Evolutionary conservation across 148 eudicot genomes (phyloP), one percentile per base, ranked within the genome.

Genomic region (Pharnaceum exiguum): DNA sequence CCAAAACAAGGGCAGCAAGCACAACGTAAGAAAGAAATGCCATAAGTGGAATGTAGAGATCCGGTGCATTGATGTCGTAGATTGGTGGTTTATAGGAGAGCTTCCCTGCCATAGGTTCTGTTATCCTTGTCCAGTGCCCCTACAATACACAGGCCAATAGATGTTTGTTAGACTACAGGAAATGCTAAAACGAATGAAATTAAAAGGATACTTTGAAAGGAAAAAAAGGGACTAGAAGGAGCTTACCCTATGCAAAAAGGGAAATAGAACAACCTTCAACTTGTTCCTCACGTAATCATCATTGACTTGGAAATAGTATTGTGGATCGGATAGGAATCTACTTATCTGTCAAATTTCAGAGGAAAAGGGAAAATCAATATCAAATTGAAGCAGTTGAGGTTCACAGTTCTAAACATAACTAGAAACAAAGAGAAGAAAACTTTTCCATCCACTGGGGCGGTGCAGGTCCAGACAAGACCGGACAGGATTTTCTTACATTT

Each of bases 111-210:
- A 89, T 93, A 37, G 99, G 99, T 68, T 94, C 99, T 46, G 95
- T 83, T 60, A 94, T 83, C 72, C 99, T 83, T 35, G 99, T 89
- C 96, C 99, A 94, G 63, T 89, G 96, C 57, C 96, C 96, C 93
- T 82, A 35, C 1, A 57, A 52, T 47, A 45, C 29, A 35, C 1
- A 39, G 18, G 17, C 15, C 13, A n/a, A 29, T 21, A 22, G 16
- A 8, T 48, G 36, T 12, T 36, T 1, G 17, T 29, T 26, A n/a
- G 10, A 21, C 27, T 30, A 45, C 24, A 42, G 2, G 17, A 11
- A 39, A 27, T 43, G 16, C 19, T 10, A 15, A 26, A 48, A 25
- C 6, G 31, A 29, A 40, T 37, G 2, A 21, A 11, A 8, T 5
- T 1, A n/a, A n/a, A n/a, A 16, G 29, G 29, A 27, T 13, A 40